Percentiles rank a stretch among this genome's conserved stretches.
phyloP scores from a whole-genome alignment of 306 rosid genomes.

The Hylodesmum podocarpum region DNA sequence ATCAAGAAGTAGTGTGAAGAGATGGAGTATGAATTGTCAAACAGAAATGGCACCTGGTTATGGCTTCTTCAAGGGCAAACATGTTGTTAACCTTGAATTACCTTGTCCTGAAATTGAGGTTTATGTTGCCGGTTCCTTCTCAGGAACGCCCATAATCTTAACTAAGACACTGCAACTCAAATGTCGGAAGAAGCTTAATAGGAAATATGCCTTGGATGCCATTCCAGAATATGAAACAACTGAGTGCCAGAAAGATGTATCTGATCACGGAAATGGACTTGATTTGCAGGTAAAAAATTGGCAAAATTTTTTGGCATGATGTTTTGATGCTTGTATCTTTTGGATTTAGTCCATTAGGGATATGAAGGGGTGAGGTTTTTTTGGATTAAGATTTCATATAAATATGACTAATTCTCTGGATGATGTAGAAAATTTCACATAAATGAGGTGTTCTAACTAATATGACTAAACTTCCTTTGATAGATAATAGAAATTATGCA shows the following conservation, averaged over 20 bases:
- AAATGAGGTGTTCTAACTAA: background rate
- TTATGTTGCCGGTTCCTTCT: slow-evolving; percentile 83
- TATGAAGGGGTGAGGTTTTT: background rate
- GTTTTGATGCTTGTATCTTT: background rate
- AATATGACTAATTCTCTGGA: background rate
- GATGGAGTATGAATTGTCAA: slow-evolving; percentile 81
- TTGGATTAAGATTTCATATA: slow-evolving; percentile 1
- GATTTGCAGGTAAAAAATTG: slow-evolving; percentile 63
- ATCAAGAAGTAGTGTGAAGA: slow-evolving; percentile 47
- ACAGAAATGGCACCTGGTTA: slow-evolving; percentile 48
- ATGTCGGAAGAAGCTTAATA: slow-evolving; percentile 56
- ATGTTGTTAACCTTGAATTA: slow-evolving; percentile 45
- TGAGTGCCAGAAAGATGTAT: slow-evolving; percentile 54
- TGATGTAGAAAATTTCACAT: background rate
- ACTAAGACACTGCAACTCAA: slow-evolving; percentile 70
- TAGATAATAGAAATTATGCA: background rate
- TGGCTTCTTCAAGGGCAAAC: slow-evolving; percentile 71
- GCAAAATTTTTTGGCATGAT: slow-evolving; percentile 2
- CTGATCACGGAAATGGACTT: slow-evolving; percentile 42
- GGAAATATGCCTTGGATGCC: slow-evolving; percentile 62
- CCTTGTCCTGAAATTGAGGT: slow-evolving; percentile 73
- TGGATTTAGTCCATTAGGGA: background rate
- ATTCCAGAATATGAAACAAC: slow-evolving; percentile 80
- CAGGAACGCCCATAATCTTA: slow-evolving; percentile 75
- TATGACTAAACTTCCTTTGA: slow-evolving; percentile 4